Evolutionary conservation across 768 basidiomycete species (phyloP).

Genomic region (Hygrophorus russula): DNA sequence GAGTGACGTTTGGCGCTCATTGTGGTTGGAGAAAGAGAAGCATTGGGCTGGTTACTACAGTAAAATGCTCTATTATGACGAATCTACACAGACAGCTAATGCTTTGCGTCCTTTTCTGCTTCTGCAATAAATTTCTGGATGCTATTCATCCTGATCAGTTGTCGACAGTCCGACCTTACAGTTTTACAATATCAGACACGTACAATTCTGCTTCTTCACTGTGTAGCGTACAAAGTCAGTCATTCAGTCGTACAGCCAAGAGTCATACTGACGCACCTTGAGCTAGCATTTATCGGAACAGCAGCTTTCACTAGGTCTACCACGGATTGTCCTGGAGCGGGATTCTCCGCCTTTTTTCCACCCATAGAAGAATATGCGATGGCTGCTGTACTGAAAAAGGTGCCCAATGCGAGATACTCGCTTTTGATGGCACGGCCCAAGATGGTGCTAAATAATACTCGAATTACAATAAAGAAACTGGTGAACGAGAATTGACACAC

Average conservation of each 20-base stretch:
- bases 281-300: conserved; percentile 54
- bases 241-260: not conserved
- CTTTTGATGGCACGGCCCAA: conserved; percentile 73
- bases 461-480: not conserved
- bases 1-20: conserved; percentile 20
- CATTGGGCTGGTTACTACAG: not conserved
- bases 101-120: conserved; percentile 59
- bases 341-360: conserved; percentile 40
- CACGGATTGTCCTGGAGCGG: conserved; percentile 31
- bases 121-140: conserved; percentile 73
- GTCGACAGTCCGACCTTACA: conserved; percentile 19
- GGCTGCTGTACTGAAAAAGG: conserved; percentile 46
- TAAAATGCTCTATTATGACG: not conserved
- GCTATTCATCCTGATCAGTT: conserved; percentile 46
- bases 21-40: not conserved
- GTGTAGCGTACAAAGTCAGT: conserved; percentile 7
- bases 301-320: conserved; percentile 48
- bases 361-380: conserved; percentile 40
- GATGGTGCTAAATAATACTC: conserved; percentile 40
- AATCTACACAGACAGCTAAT: not conserved
- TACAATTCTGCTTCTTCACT: conserved; percentile 86
- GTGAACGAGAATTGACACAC: not conserved
- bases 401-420: conserved; percentile 68
- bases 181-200: conserved; percentile 19
- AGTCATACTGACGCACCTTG: conserved; percentile 40